Evolutionary conservation across 768 basidiomycete genomes (phyloP).

Genomic region (Tylopilus cervinicoccineus): DNA sequence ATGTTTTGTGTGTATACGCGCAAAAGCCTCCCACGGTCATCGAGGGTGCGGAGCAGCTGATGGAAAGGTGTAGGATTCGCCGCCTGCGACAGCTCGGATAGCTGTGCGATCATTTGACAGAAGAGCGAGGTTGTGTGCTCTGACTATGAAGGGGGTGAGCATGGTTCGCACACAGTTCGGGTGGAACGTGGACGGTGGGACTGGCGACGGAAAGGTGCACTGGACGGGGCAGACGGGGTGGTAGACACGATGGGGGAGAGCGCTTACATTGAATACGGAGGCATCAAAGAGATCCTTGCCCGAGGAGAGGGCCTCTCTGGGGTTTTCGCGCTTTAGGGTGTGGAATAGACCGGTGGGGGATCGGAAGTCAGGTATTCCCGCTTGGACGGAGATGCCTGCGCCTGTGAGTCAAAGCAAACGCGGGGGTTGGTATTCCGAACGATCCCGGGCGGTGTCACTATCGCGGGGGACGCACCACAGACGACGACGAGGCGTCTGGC

Average conservation of each 20-base stretch:
- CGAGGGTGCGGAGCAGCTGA: conserved; percentile 64
- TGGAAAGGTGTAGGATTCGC: conserved; percentile 84
- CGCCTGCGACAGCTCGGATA: conserved; percentile 66
- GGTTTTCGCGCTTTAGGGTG: conserved; percentile 72
- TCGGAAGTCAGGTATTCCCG: conserved; percentile 89
- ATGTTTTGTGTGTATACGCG: conserved; percentile 95
- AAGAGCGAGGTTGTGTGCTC: conserved; percentile 73
- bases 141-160: conserved; percentile 43
- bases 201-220: background rate
- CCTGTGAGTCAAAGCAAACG: conserved; percentile 39
- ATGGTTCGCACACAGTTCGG: conserved; percentile 4
- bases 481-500: conserved; percentile 83
- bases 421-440: conserved; percentile 1
- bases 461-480: conserved; percentile 55
- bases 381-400: conserved; percentile 83
- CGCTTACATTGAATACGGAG: conserved; percentile 77
- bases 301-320: conserved; percentile 62
- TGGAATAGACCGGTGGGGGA: conserved; percentile 79
- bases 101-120: conserved; percentile 85
- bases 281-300: conserved; percentile 91
- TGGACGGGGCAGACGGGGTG: conserved; percentile 1
- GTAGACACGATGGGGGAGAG: background rate
- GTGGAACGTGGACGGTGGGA: background rate
- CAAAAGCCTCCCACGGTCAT: conserved; percentile 70
- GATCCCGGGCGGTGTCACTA: conserved; percentile 9